These are phyloP conservation scores for Podospora pseudopauciseta DNA, from an alignment of 495 filamentous ascomycete genomes.

Conservation along the genomic window DNA sequence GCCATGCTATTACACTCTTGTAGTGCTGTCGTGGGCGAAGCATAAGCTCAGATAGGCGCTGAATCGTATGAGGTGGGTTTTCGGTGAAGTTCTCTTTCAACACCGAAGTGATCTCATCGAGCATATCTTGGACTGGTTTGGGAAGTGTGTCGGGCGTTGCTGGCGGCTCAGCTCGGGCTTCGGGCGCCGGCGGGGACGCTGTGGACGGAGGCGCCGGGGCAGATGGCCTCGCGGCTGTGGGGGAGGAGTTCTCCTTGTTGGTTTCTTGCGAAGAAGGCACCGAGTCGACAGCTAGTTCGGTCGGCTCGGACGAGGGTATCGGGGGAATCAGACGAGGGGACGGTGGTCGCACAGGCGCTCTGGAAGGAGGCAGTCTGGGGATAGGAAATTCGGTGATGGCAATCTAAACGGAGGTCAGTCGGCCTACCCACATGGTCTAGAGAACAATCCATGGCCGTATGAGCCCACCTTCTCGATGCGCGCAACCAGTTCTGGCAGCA, in stretches of 20 bases:
- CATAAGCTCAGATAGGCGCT: constrained; percentile 90
- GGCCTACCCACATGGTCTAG: constrained; percentile 39
- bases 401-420: constrained; percentile 30
- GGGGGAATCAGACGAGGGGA: constrained; percentile 44
- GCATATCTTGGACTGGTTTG: constrained; percentile 57
- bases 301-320: constrained; percentile 47
- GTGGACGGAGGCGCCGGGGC: constrained; percentile 18
- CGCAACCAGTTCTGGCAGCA: constrained; percentile 36
- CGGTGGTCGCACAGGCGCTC: constrained; percentile 31
- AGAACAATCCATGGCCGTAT: constrained; percentile 33
- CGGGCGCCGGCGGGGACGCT: constrained; percentile 16
- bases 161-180: constrained; percentile 10
- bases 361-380: constrained; percentile 35
- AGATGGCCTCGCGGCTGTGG: constrained; percentile 20
- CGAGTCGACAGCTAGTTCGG: constrained; percentile 35
- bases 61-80: constrained; percentile 86
- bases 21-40: constrained; percentile 75
- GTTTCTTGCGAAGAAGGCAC: constrained; percentile 42
- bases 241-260: constrained; percentile 46
- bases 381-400: constrained; percentile 44
- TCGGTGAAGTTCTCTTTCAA: constrained; percentile 63
- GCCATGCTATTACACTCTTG: constrained; percentile 71
- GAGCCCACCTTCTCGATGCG: constrained; percentile 41
- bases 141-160: constrained; percentile 50
- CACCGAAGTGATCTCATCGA: constrained; percentile 63